Conservation (phyloP, 164 flowering plant species). For the Magnolia sinica region DNA sequence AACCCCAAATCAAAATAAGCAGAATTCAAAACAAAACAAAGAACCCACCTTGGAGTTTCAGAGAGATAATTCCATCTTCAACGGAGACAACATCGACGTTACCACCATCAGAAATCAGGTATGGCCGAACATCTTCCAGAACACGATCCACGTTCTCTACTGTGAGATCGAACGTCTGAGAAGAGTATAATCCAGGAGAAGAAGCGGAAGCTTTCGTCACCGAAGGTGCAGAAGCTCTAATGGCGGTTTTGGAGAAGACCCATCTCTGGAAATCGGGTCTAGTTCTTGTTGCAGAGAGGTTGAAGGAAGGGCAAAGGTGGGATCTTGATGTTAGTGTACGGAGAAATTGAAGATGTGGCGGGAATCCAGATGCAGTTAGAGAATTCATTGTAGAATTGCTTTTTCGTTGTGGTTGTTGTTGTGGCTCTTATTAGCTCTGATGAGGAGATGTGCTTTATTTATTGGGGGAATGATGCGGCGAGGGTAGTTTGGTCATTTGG, state of each 20-base stretch:
- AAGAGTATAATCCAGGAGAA: conserved; percentile 58
- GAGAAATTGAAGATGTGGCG: conserved; percentile 1
- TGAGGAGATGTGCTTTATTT: too few relatives aligned
- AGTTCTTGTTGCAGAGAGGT: conserved; percentile 1
- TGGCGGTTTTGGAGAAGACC: conserved; percentile 10
- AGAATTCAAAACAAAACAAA: not conserved
- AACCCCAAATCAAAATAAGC: not conserved
- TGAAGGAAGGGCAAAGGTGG: conserved; percentile 4
- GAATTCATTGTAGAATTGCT: conserved; percentile 21
- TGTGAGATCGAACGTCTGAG: conserved; percentile 67
- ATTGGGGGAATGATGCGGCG: too few relatives aligned
- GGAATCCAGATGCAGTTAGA: conserved; percentile 20
- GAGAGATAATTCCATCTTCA: conserved; percentile 74
- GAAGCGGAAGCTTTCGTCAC: conserved; percentile 29
- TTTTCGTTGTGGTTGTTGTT: not conserved
- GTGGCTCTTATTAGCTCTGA: not conserved
- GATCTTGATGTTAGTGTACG: not conserved
- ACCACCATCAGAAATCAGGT: conserved; percentile 90
- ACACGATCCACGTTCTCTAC: conserved; percentile 72
- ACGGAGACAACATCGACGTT: conserved; percentile 93
- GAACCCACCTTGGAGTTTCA: conserved; percentile 68
- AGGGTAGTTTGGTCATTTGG: not conserved
- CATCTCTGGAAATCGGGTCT: conserved; percentile 9
- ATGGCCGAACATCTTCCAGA: conserved; percentile 90
- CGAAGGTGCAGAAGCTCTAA: conserved; percentile 22